Evolutionary conservation across 2,329 filamentous ascomycete species (phyloP), one percentile per base, ranked within the genome.

Genomic region (Fusarium sp.): DNA sequence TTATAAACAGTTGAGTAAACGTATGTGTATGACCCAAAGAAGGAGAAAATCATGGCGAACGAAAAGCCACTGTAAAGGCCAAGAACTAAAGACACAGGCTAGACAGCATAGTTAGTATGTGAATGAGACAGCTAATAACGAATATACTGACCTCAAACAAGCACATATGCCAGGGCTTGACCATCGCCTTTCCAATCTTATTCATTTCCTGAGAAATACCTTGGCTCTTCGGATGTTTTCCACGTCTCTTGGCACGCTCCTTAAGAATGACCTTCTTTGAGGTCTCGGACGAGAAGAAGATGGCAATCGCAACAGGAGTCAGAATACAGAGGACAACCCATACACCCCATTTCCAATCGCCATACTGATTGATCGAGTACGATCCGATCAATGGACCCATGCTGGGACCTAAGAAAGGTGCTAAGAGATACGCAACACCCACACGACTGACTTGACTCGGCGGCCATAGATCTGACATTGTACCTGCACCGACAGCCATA

Each of bases 41-140:
- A 66, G 5, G 51, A 63, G 7, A 66, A 66, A 7, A 66, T 63
- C 62, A 66, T 58, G 5, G 58, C 52, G 6, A 63, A 63, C 1
- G 38, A 49, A 9, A 58, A 66, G 13, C 45, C 62, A 15, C 20
- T 52, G 13, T 66, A 66, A 1, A 66, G 51, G 4, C 58, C 52
- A 0, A 66, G 46, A 31, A 36, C 45, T 4, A 65, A 26, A 2
- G 58, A 57, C 1, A 63, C 52, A 5, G 58, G 51, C 62, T 65
- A 6, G 2, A 15, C 6, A 9, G 2, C 5, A n/a, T 13, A 1
- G 9, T 60, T 20, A 63, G 36, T 44, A 13, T 3, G 9, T 1
- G 5, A 5, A 24, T 3, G 7, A 1, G 14, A n/a, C 3, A 15
- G 1, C 5, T 1, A 14, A 5, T 7, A 0, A 6, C 7, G 1